Base-by-base conservation (phyloP, 352 stramenopile genomes). In the Aphanomyces cochlioides region DNA sequence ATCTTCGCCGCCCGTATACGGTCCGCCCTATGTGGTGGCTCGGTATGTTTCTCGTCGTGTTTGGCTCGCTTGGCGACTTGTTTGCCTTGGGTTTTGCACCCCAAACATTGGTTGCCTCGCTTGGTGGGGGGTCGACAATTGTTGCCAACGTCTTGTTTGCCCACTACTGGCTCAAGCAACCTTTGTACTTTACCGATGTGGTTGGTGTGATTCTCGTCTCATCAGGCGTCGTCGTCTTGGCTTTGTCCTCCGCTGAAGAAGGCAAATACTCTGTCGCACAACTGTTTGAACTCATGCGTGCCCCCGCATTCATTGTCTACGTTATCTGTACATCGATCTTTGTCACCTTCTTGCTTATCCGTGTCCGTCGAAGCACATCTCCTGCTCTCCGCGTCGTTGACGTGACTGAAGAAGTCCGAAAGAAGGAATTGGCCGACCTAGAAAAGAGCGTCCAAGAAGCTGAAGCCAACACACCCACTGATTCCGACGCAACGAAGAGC, bases 161-260 rank as follows among this genome's bases (percentile, higher is more conserved):
- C 41, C 87, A 85, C 78, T 93, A 93, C 71, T 93, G 84, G 84
- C 80, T 93, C 65, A 93, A 93, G 72, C 84, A 95, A 75, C 88
- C 78, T 68, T 69, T 95, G 39, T 93, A 93, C 75, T 78, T 91
- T 56, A 95, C 85, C 50, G 87, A 95, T 72, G 83, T 95, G 41
- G 61, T 85, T 17, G 87, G 87, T 59, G 86, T 93, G 10, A 68
- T 75, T 17, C 77, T 93, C 34, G 86, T 95, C 66, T 92, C 85
- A 6, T 67, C 91, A 4, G 85, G 87, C 34, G 87, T 95, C 56
- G 78, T 93, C 38, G 84, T 92, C 48, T 75, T 95, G n/a, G 85
- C 87, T 8, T 79, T 81, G 1, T 85, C 85, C 3, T 89, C 78
- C 67, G 79, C 88, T 38, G 81, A 88, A 48, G 77, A 84, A 48